Evolutionary conservation across 768 basidiomycete genomes (phyloP).

Genomic region (Phallus indusiatus): DNA sequence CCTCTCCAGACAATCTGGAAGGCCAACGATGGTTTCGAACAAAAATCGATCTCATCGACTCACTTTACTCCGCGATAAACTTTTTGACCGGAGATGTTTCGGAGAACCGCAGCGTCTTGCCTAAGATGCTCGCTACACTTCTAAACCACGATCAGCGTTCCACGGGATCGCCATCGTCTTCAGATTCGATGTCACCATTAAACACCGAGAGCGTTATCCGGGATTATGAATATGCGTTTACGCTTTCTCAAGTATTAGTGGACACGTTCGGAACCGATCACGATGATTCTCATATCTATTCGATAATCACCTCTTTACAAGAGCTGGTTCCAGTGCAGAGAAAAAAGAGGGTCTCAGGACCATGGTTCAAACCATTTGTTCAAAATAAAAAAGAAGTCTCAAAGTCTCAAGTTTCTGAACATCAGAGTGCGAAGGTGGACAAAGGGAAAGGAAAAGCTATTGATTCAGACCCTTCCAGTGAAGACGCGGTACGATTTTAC

Average conservation of each 20-base stretch:
- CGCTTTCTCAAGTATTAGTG: constrained; percentile 42
- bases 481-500: not conserved
- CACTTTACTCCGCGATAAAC: constrained; percentile 2
- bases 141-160: constrained; percentile 25
- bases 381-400: not conserved
- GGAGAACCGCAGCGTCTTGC: constrained; percentile 13
- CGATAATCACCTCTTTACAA: constrained; percentile 42
- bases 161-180: constrained; percentile 26
- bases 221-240: constrained; percentile 66
- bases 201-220: constrained; percentile 56
- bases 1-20: not conserved
- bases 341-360: constrained; percentile 3
- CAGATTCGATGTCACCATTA: constrained; percentile 29
- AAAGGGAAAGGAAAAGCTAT: constrained; percentile 30
- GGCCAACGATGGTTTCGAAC: not conserved
- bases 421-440: constrained; percentile 33
- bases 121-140: constrained; percentile 51
- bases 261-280: constrained; percentile 31
- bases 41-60: not conserved
- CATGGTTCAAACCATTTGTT: not conserved
- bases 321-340: constrained; percentile 25
- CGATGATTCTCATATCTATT: constrained; percentile 51
- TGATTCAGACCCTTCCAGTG: not conserved
- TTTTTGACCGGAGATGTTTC: not conserved
- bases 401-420: constrained; percentile 41